Evolutionary conservation across 2,329 filamentous ascomycete species (phyloP).

Genomic region (Thelonectria discophora): DNA sequence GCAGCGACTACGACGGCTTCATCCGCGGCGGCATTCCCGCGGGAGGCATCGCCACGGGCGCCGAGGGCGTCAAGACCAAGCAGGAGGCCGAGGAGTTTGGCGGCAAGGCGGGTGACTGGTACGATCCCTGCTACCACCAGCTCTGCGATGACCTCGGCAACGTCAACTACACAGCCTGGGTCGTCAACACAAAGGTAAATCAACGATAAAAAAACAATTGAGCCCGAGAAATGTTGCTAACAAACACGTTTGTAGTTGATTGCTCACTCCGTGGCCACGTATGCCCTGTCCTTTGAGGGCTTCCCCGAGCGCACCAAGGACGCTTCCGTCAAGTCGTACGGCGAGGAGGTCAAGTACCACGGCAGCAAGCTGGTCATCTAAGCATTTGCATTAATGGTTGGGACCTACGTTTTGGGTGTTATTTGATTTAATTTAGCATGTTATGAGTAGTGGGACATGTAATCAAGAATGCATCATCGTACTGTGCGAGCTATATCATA

Average conservation of each 20-base stretch:
- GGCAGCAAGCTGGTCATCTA: slow-evolving; percentile 59
- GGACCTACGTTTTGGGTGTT: not conserved
- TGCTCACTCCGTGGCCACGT: slow-evolving; percentile 77
- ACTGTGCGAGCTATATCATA: slow-evolving; percentile 14
- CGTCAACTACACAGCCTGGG: slow-evolving; percentile 67
- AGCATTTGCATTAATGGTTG: not conserved
- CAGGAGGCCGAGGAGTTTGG: slow-evolving; percentile 74
- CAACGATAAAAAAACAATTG: slow-evolving; percentile 17
- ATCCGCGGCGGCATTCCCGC: slow-evolving; percentile 76
- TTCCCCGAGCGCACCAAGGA: slow-evolving; percentile 65
- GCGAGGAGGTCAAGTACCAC: slow-evolving; percentile 57
- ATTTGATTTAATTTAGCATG: slow-evolving; percentile 10
- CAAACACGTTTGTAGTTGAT: slow-evolving; percentile 70
- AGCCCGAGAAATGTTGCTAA: too few species aligned
- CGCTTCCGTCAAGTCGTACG: slow-evolving; percentile 43
- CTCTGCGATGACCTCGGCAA: slow-evolving; percentile 68
- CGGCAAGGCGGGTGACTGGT: slow-evolving; percentile 70
- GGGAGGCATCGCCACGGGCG: slow-evolving; percentile 80
- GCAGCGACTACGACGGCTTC: slow-evolving; percentile 83
- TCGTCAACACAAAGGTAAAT: slow-evolving; percentile 66
- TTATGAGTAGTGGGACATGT: slow-evolving; percentile 6
- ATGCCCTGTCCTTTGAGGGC: slow-evolving; percentile 69
- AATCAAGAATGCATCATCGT: slow-evolving; percentile 17
- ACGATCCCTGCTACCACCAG: slow-evolving; percentile 69
- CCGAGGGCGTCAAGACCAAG: slow-evolving; percentile 77